Base-by-base conservation (phyloP, 2,329 filamentous ascomycete genomes). In the Teratosphaeria destructans region DNA sequence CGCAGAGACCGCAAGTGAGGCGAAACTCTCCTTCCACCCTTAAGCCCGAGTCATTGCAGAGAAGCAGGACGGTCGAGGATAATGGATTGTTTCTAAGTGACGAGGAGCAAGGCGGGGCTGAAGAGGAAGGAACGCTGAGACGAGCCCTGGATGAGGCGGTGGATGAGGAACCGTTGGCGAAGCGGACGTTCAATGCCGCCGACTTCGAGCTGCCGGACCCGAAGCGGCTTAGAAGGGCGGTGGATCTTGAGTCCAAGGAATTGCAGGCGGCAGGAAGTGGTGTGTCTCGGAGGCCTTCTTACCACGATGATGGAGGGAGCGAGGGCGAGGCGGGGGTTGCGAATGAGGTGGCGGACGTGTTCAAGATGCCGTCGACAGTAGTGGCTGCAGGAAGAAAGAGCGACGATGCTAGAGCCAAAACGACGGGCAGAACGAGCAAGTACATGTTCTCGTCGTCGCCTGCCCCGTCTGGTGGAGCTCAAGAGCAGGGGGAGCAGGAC, bases 381-480 rank as follows among this genome's bases (percentile, higher is more conserved):
- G 43, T 49, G n/a, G 43, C 5, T 23, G 43, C 43, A 23, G 3
- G 43, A 19, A 23, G 43, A 26, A 23, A 49, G 43, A 49, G 43
- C 43, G 43, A 23, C 19, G 43, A 49, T 6, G 43, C 67, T 66
- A 72, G 66, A 47, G 64, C 60, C 39, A 76, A 73, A 67, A 67
- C 70, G 63, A 77, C 71, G 59, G 79, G 72, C 27, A 75, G 81
- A 37, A 85, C 85, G 0, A 82, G 82, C 8, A 81, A 79, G 63
- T 86, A 81, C 68, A 72, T 81, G 23, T 87, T 85, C 67, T 80
- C 78, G 27, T 84, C 73, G 65, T 82, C 78, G 0, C 70, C 73
- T 5, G 55, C 62, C 6, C 23, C 34, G 14, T 34, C 34, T 56
- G 14, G 10, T 43, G 37, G 37, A 43, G 37, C 11, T 16, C 37